A percentile compares a stretch with the other conserved stretches of the same genome.
Evolutionary conservation across 148 eudicot species (phyloP).

Genomic region (Beta vulgaris): DNA sequence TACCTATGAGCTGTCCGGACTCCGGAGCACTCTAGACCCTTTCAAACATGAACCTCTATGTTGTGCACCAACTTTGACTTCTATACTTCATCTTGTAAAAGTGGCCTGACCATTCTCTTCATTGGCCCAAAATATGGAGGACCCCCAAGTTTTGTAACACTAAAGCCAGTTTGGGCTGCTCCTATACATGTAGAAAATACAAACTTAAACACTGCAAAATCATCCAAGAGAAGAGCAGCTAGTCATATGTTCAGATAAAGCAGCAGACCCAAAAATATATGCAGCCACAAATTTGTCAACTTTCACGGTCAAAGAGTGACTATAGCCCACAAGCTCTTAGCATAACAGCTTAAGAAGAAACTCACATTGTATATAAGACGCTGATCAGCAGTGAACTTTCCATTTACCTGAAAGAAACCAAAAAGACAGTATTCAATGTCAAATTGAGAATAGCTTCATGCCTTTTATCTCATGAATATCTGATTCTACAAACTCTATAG

Average conservation of each 20-base stretch:
- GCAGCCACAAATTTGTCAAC: not conserved
- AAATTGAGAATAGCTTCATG: slow-evolving; percentile 9
- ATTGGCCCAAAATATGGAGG: no score
- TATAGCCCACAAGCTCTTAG: not conserved
- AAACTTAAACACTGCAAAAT: no score
- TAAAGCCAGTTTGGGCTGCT: no score
- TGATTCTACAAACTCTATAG: not conserved
- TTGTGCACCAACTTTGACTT: no score
- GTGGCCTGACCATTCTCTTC: no score
- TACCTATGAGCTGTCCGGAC: no score
- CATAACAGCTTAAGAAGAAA: slow-evolving; percentile 16
- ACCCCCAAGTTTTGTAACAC: no score
- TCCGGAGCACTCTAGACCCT: no score
- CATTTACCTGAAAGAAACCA: slow-evolving; percentile 69
- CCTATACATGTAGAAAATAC: no score
- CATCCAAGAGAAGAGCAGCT: not conserved
- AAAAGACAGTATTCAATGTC: slow-evolving; percentile 13
- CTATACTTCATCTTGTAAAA: no score
- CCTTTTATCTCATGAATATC: not conserved
- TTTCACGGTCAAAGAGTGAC: not conserved
- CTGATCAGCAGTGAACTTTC: slow-evolving; percentile 80
- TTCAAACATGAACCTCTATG: no score
- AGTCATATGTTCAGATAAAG: not conserved
- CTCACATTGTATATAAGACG: slow-evolving; percentile 85
- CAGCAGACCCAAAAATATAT: not conserved